Conservation (phyloP, 495 filamentous ascomycete species). For the Barbatosphaeria neglecta region DNA sequence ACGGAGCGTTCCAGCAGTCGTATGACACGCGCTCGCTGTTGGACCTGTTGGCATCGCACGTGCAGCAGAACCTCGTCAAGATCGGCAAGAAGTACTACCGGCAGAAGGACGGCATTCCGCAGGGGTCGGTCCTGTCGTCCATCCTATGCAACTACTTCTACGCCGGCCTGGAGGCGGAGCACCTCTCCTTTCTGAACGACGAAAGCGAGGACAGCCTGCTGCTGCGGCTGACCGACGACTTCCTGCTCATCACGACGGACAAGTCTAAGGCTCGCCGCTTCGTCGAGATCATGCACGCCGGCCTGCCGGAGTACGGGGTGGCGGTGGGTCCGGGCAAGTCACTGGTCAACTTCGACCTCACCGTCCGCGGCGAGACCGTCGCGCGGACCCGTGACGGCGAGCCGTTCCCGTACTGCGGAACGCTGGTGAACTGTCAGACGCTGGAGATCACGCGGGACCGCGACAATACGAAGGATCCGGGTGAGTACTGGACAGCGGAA, state of each 20-base stretch:
- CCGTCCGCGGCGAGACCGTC: slow-evolving; percentile 43
- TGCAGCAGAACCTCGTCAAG: slow-evolving; percentile 72
- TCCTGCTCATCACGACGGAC: slow-evolving; percentile 72
- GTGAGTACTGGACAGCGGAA: slow-evolving; percentile 4
- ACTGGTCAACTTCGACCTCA: slow-evolving; percentile 72
- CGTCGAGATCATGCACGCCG: slow-evolving; percentile 64
- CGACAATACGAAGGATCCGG: slow-evolving; percentile 10
- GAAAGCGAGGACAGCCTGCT: slow-evolving; percentile 49
- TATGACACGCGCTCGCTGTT: slow-evolving; percentile 51
- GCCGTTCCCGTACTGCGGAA: slow-evolving; percentile 82
- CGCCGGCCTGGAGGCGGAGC: slow-evolving; percentile 62
- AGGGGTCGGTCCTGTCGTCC: slow-evolving; percentile 79
- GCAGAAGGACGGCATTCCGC: slow-evolving; percentile 81
- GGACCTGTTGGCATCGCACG: slow-evolving; percentile 59
- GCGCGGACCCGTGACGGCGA: slow-evolving; percentile 31
- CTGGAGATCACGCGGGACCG: slow-evolving; percentile 49
- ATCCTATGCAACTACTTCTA: slow-evolving; percentile 92
- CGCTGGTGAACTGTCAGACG: slow-evolving; percentile 58
- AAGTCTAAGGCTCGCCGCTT: slow-evolving; percentile 54
- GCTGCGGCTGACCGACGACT: slow-evolving; percentile 81
- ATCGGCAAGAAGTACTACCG: slow-evolving; percentile 84
- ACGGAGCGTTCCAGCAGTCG: slow-evolving; percentile 41
- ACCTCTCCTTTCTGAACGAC: slow-evolving; percentile 58
- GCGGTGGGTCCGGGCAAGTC: slow-evolving; percentile 66
- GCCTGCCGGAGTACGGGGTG: slow-evolving; percentile 69